These are phyloP conservation scores for Didymella segeticola DNA, from an alignment of 2,329 filamentous ascomycete species.

Conservation along the genomic window DNA sequence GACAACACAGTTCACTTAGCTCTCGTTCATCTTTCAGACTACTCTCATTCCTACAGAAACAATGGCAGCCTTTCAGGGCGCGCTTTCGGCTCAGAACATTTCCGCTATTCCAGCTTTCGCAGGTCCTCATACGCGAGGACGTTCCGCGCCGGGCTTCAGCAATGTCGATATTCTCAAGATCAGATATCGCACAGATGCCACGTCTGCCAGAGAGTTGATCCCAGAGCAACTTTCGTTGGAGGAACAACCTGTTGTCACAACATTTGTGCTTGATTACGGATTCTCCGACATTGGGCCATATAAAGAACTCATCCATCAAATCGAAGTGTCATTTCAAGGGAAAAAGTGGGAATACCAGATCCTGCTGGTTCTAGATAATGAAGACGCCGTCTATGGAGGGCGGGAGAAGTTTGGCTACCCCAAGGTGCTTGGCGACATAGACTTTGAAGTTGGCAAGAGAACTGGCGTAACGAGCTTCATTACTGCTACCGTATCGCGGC, in stretches of 20 bases:
- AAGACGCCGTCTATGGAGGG: constrained; percentile 5
- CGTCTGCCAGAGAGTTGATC: background rate
- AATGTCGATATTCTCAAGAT: no score
- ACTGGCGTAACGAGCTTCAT: constrained; percentile 18
- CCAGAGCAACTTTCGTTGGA: background rate
- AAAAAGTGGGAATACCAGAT: constrained; percentile 3
- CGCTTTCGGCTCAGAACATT: no score
- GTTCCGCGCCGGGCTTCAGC: background rate
- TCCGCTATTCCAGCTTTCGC: no score
- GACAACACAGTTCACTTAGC: no score
- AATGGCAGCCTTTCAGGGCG: background rate
- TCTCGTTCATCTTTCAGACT: background rate
- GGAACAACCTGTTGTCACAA: background rate
- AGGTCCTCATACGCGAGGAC: background rate
- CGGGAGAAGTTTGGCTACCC: constrained; percentile 8
- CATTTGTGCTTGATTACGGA: background rate
- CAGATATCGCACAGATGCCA: background rate
- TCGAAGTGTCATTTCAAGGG: constrained; percentile 1
- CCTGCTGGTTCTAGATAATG: constrained; percentile 8
- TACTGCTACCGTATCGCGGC: background rate
- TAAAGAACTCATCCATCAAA: constrained; percentile 1
- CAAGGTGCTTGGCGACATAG: constrained; percentile 4
- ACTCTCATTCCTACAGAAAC: background rate
- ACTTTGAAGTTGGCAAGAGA: background rate
- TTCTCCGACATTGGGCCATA: constrained; percentile 3